Conservation (phyloP, 345 rosid species). For the Salix viminalis region DNA sequence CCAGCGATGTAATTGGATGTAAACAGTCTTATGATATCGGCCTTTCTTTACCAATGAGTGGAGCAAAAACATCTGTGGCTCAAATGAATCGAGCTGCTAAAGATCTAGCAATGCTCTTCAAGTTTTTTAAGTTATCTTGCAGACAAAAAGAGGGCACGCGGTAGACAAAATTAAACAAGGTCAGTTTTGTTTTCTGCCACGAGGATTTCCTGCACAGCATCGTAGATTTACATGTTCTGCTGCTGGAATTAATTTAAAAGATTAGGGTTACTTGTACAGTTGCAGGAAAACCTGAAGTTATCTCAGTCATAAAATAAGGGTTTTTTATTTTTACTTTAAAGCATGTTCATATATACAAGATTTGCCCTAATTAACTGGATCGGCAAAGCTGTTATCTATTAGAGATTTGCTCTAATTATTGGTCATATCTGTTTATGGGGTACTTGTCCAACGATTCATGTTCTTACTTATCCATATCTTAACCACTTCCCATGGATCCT, state of each 20-base stretch:
- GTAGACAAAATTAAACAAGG: background rate
- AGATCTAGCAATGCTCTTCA: background rate
- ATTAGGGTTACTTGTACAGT: background rate
- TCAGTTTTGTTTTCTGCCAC: background rate
- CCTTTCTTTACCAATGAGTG: background rate
- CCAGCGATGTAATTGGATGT: background rate
- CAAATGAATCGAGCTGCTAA: too few relatives aligned
- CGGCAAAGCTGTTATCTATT: background rate
- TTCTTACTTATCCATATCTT: slow-evolving; percentile 9
- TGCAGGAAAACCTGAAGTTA: too few relatives aligned
- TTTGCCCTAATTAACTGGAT: background rate
- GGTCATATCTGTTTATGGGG: background rate
- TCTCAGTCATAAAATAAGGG: too few relatives aligned
- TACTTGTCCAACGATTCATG: background rate
- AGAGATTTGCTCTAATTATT: background rate
- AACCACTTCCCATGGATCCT: slow-evolving; percentile 3
- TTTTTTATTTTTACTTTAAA: too few relatives aligned
- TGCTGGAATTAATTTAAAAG: background rate
- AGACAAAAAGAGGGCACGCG: background rate
- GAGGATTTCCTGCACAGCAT: background rate
- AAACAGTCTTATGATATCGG: background rate
- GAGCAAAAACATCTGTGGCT: background rate
- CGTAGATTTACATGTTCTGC: background rate
- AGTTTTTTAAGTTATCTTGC: background rate
- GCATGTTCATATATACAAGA: background rate